Evolutionary conservation across 306 rosid genomes (phyloP).

Genomic region (Prunus campanulata): DNA sequence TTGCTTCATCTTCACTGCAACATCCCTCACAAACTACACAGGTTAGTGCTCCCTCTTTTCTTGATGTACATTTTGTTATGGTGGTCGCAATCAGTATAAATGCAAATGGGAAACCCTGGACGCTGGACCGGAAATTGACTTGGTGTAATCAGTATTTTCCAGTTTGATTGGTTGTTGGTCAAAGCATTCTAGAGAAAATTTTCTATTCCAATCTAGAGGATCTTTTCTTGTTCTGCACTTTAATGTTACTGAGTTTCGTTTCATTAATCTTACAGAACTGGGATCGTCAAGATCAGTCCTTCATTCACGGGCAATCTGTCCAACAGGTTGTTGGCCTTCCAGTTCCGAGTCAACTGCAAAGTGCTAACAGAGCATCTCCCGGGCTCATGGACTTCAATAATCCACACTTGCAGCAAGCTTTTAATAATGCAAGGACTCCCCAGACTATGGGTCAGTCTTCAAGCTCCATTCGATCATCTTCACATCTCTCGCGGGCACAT

Average conservation of each 20-base stretch:
- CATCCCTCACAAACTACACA: conserved; percentile 30
- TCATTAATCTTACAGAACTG: conserved; percentile 47
- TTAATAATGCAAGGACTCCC: conserved; percentile 35
- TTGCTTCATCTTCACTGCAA: conserved; percentile 39
- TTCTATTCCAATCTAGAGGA: neutral
- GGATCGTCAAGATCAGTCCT: conserved; percentile 31
- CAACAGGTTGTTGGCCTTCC: conserved; percentile 9
- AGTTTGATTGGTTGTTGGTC: neutral
- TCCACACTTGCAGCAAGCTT: conserved; percentile 60
- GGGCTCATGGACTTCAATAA: conserved; percentile 35
- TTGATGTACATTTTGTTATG: neutral
- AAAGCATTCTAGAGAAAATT: neutral
- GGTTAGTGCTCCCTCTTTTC: conserved; percentile 13
- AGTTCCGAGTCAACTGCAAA: conserved; percentile 37
- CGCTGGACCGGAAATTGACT: neutral
- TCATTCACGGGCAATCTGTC: conserved; percentile 18
- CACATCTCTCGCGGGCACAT: conserved; percentile 24
- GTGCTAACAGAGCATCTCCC: conserved; percentile 20
- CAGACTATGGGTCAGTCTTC: conserved; percentile 28
- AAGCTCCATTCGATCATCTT: conserved; percentile 20
- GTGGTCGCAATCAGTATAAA: neutral
- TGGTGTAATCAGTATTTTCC: neutral
- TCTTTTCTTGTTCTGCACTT: neutral
- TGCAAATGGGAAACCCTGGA: neutral
- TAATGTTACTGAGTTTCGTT: conserved; percentile 1